Base-by-base conservation (phyloP, 371 early-diverging fungal species). In the Apophysomyces ossiformis region DNA sequence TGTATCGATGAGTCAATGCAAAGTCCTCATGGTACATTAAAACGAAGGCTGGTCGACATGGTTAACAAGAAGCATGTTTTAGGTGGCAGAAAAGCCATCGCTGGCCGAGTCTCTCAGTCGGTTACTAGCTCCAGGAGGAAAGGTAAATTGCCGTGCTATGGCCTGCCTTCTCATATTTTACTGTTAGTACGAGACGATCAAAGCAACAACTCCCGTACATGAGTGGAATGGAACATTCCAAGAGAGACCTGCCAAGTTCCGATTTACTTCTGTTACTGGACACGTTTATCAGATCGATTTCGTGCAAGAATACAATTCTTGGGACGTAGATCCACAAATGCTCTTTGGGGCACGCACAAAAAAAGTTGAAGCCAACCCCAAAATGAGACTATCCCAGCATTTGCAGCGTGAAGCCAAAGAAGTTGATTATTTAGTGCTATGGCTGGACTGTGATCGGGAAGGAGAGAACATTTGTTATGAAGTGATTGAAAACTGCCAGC, bases 21-120 rank as follows among this genome's bases (percentile, higher is more conserved):
- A 45, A 57, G 61, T 69, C 13, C 69, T 69, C 21, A 69, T 69
- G 69, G 69, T 69, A 64, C 21, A 13, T 1, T 12, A 39, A 37
- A 0, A 5, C 7, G 5, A 7, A 26, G 3, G 2, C 32, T 37
- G 18, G 43, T 16, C 41, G 46, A 61, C 18, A 39, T 21, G n/a
- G 13, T n/a, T 9, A 35, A 43, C 16, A 44, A 61, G 36, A 5
- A 13, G 37, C 7, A 7, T 32, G 32, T 8, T 32, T 60, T 63
- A 73, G 85, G 87, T 92, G 65, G 92, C 92, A 44, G 92, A 92
- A 74, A 92, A 92, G 76, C 92, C 92, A 32, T 88, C 89, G 32
- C 77, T 92, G 18, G 91, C 92, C 5, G 90, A 90, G 68, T 66
- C 89, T 0, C 80, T 92, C 7, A 74, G 86, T 56, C 75, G 79